phyloP scores from a whole-genome alignment of 805 yeast genomes.

The Kodamaea kaohsiungensis region DNA sequence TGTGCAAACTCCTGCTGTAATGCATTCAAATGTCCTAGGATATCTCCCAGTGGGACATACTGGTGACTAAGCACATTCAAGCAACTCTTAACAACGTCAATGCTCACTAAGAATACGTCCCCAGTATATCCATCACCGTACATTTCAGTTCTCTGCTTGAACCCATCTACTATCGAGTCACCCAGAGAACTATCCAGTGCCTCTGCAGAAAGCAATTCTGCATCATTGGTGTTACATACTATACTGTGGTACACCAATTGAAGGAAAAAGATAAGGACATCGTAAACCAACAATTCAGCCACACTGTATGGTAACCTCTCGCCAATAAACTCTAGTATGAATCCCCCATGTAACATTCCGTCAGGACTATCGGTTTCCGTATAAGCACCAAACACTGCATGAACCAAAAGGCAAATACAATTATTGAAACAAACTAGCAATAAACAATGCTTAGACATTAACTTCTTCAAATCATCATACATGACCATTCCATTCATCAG shows the following conservation, averaged over 20 bases:
- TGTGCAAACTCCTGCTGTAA: slow-evolving; percentile 3
- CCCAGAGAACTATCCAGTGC: not conserved
- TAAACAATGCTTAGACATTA: slow-evolving; percentile 29
- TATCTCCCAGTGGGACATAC: not conserved
- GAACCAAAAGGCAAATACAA: slow-evolving; percentile 23
- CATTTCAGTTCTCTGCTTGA: slow-evolving; percentile 7
- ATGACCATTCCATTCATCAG: slow-evolving; percentile 22
- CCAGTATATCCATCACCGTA: slow-evolving; percentile 42
- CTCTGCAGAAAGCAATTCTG: slow-evolving; percentile 23
- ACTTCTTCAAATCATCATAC: slow-evolving; percentile 14
- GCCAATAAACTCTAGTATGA: slow-evolving; percentile 40
- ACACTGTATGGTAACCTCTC: slow-evolving; percentile 31
- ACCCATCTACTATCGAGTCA: slow-evolving; percentile 4
- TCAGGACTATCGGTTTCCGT: slow-evolving; percentile 16
- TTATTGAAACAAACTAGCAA: slow-evolving; percentile 25
- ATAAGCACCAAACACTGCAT: slow-evolving; percentile 27
- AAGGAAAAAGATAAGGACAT: slow-evolving; percentile 23
- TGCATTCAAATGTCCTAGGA: slow-evolving; percentile 2
- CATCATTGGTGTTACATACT: slow-evolving; percentile 34
- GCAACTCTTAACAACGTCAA: slow-evolving; percentile 22
- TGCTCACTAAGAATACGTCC: slow-evolving; percentile 30
- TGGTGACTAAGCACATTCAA: slow-evolving; percentile 4
- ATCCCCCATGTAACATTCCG: slow-evolving; percentile 32
- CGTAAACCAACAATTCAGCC: slow-evolving; percentile 28
- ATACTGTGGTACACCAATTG: slow-evolving; percentile 36